These are phyloP conservation scores for Hypoxylon subgilvum DNA, from an alignment of 495 filamentous ascomycete genomes.

Conservation along the genomic window DNA sequence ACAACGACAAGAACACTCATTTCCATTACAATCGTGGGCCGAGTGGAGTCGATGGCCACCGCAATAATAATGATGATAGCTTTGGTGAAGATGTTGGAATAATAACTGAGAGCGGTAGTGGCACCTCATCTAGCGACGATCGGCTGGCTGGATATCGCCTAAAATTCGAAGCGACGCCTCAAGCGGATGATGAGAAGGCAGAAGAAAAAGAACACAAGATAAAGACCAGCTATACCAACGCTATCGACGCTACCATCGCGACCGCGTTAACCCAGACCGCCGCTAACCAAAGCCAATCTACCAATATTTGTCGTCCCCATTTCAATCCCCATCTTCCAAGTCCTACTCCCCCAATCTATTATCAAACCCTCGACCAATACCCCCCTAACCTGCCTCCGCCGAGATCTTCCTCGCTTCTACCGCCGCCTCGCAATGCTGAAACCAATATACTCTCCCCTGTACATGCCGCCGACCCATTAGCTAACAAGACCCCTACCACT, in stretches of 20 bases:
- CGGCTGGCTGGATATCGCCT: constrained; percentile 27
- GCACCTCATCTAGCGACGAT: constrained; percentile 10
- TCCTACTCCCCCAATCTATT: constrained; percentile 12
- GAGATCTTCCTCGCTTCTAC: constrained; percentile 47
- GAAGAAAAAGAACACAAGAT: too few species aligned
- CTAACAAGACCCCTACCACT: neutral
- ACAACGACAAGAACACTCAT: constrained; percentile 1
- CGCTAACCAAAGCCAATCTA: constrained; percentile 14
- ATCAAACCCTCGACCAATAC: neutral
- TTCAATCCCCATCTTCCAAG: neutral
- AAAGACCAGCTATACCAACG: too few species aligned
- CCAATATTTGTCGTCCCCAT: neutral
- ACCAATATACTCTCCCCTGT: constrained; percentile 34
- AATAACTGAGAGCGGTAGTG: neutral
- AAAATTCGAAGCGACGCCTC: constrained; percentile 24
- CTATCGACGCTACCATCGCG: constrained; percentile 4
- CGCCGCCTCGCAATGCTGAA: constrained; percentile 40
- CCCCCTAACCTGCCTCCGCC: constrained; percentile 29
- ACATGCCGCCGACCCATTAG: constrained; percentile 12
- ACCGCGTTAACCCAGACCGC: constrained; percentile 29
- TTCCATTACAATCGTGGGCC: constrained; percentile 14
- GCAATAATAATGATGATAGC: constrained; percentile 8
- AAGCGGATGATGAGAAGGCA: constrained; percentile 9
- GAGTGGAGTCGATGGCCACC: constrained; percentile 9
- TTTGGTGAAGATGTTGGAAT: constrained; percentile 4